Evolutionary conservation across 495 filamentous ascomycete genomes (phyloP).

Genomic region (Apiosordaria backusii): DNA sequence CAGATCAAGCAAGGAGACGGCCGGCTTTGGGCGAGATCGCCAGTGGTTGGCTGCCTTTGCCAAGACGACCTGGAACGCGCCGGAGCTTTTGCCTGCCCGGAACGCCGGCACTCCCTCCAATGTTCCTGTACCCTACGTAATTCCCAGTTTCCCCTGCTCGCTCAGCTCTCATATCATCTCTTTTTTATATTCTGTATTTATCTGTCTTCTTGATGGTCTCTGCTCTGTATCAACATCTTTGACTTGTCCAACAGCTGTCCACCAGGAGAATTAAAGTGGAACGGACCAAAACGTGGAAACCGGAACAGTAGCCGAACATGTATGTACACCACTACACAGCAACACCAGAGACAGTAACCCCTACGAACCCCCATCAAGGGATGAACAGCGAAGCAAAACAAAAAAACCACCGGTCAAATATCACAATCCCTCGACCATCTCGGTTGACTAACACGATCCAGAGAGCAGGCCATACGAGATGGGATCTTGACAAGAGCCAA

Average conservation of each 20-base stretch:
- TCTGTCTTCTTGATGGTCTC: background rate
- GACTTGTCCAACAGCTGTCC: background rate
- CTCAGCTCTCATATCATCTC: background rate
- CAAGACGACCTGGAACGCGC: background rate
- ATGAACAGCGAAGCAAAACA: too few relatives aligned
- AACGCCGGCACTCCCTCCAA: background rate
- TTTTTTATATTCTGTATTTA: background rate
- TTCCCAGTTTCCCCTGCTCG: background rate
- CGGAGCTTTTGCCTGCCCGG: background rate
- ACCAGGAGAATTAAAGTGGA: background rate
- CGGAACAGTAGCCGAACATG: background rate
- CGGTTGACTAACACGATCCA: background rate
- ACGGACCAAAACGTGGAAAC: background rate
- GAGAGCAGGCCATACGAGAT: background rate
- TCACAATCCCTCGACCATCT: background rate
- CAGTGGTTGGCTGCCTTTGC: constrained; percentile 2
- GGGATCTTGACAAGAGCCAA: background rate
- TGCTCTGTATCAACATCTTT: background rate
- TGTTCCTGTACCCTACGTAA: background rate
- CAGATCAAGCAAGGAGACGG: constrained; percentile 2
- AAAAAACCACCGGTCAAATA: background rate
- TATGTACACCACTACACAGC: too few relatives aligned
- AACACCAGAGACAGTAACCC: background rate
- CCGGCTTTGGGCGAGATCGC: background rate
- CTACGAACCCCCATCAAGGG: background rate